Evolutionary conservation across 441 rosid species (phyloP).

Genomic region (Syzygium syzygioides): DNA sequence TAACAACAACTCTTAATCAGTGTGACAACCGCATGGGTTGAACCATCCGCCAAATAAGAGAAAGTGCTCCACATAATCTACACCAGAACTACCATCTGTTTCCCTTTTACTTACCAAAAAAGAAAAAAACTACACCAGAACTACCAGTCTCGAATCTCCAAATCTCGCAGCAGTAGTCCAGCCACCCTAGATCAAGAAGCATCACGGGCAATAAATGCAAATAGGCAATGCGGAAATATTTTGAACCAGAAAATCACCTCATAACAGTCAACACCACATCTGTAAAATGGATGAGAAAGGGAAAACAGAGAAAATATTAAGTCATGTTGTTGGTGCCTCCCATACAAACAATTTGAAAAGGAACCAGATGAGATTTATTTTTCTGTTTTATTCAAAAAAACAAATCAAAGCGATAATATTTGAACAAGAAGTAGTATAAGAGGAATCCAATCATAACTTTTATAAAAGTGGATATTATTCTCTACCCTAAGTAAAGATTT

Average conservation of each 20-base stretch:
- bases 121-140: background rate
- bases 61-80: background rate
- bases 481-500: too few relatives aligned
- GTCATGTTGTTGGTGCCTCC: background rate
- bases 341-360: background rate
- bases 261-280: background rate
- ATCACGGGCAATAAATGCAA: background rate
- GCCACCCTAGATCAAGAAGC: background rate
- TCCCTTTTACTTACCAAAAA: too few relatives aligned
- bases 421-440: too few relatives aligned
- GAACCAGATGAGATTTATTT: too few relatives aligned
- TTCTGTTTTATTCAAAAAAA: too few relatives aligned
- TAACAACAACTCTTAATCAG: background rate
- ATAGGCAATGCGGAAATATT: background rate
- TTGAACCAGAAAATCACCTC: background rate
- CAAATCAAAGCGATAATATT: too few relatives aligned
- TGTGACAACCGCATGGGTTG: background rate
- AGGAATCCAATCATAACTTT: too few relatives aligned
- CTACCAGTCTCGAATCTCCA: background rate
- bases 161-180: background rate
- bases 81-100: background rate
- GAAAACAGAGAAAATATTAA: background rate
- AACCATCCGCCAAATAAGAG: background rate
- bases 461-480: too few relatives aligned
- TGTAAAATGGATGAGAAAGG: background rate